A percentile compares a stretch with the other conserved stretches of the same genome.
phyloP scores from a whole-genome alignment of 139 green algal species.

The Chlamydomonas sphaeroides region DNA sequence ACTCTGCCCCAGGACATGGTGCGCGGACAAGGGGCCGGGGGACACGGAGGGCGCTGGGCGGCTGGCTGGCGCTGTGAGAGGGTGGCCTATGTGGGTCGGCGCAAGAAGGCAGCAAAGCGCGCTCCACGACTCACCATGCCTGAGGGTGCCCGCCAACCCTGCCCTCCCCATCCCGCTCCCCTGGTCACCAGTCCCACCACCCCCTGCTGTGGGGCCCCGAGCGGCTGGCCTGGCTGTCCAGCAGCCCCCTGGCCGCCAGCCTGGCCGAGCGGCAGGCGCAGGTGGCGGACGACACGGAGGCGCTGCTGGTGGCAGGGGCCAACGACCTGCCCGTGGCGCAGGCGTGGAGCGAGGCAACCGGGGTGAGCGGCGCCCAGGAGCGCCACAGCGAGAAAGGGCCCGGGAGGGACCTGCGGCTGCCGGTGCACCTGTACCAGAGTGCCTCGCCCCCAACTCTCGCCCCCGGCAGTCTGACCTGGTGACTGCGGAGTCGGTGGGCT shows the following conservation, averaged over 20 bases:
- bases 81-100: too few relatives aligned
- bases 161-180: not conserved
- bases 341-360: not conserved
- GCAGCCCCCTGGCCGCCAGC: constrained; percentile 45
- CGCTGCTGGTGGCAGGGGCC: constrained; percentile 50
- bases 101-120: too few relatives aligned
- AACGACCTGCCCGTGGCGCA: constrained; percentile 55
- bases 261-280: constrained; percentile 55
- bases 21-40: too few relatives aligned
- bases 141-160: too few relatives aligned
- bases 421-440: too few relatives aligned
- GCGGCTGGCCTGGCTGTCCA: constrained; percentile 50
- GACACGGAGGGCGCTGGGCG: too few relatives aligned
- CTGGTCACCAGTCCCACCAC: constrained; percentile 50
- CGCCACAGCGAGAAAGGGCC: too few relatives aligned
- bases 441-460: too few relatives aligned
- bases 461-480: constrained; percentile 56
- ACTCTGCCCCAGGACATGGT: constrained; percentile 61
- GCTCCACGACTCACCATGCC: too few relatives aligned
- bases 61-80: too few relatives aligned
- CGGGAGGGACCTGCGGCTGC: too few relatives aligned
- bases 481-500: constrained; percentile 39
- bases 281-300: constrained; percentile 51
- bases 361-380: too few relatives aligned
- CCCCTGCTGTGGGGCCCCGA: constrained; percentile 63